Base-by-base conservation (phyloP, 345 rosid genomes). In the Brassica nigra region DNA sequence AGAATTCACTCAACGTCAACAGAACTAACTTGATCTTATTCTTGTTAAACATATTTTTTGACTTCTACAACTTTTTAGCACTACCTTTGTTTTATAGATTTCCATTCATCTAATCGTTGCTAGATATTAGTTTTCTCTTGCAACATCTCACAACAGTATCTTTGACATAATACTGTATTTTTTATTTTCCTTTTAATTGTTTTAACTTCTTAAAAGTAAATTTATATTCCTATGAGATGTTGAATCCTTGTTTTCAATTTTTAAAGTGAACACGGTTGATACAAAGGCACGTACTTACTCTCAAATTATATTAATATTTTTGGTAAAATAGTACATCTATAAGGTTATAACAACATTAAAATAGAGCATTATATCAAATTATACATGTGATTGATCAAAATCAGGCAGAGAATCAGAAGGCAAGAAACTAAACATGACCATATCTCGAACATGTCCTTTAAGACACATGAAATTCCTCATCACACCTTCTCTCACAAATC, bases 401-500 rank as follows among this genome's bases (percentile, higher is more conserved):
- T 36, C 12, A 76, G 30, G 47, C 69, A 58, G 70, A 72, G 79
- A 79, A 81, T 92, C 93, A 62, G 87, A 86, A 29, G 90, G 83
- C 33, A 93, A 86, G 33, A 88, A 78, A 79, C 93, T 89, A 69
- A 86, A 89, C 77, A 85, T 89, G 5, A 89, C 89, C 86, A 73
- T 68, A 69, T 89, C 93, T 73, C 93, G 79, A 20, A 84, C 44
- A 12, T 71, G 81, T 44, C 94, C 98, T 74, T 89, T 90, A 6
- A 33, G 61, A 27, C 64, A 10, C 11, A 47, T 2, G 8, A 81
- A 87, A 69, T 86, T 91, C 76, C 93, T 87, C 8, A 88, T 81
- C 28, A 87, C 88, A 42, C 92, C 95, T 80, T 91, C 97, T 73
- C 81, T 87, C 3, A 7, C 44, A 75, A 91, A 90, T 57, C 94